Base-by-base conservation (phyloP, 129 eudicot species). In the Artemisia argyi region DNA sequence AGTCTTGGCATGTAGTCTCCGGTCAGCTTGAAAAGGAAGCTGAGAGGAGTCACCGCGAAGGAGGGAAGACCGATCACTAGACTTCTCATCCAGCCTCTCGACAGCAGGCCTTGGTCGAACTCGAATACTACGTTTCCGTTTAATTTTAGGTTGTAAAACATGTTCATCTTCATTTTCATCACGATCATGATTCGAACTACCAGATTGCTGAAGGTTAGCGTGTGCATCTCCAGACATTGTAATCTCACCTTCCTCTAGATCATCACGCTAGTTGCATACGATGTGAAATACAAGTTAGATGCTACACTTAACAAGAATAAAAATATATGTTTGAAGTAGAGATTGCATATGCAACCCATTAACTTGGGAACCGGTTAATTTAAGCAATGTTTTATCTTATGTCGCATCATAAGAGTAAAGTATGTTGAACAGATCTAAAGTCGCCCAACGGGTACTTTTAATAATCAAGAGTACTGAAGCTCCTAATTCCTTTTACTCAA, bases 81-180 rank as follows among this genome's bases (percentile, higher is more conserved):
- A 61, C 78, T 72, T 82, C 18, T 88, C 96, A 47, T 91, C 96
- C 13, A 76, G 65, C 72, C 78, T 83, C 61, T 88, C 97, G 11
- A 24, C 71, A 53, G 73, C 68, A 28, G 44, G 88, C 60, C 86
- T 79, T 54, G 99, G 97, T 17, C 99, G 89, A 77, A 82, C 76
- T 61, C 99, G 86, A 44, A 90, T 82, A 60, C 99, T 94, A 24
- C 99, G 81, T 71, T 94, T 94, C 18, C 99, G 86, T 74, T 94
- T 94, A 68, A 86, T 84, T 77, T 86, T 94, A 5, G 97, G 97
- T 78, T 94, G 97, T 79, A 90, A 70, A 66, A 90, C 97, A 82
- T 94, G 99, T 71, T 94, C 97, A 52, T 90, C 96, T 86, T 94
- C 99, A 62, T 84, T 92, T 80, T 92, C 98, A 39, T 92, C 98